Percentiles rank a stretch among this genome's conserved stretches.
These are phyloP conservation scores for Hypoxylon sp. DNA, from an alignment of 2,329 filamentous ascomycete genomes.

Conservation along the genomic window DNA sequence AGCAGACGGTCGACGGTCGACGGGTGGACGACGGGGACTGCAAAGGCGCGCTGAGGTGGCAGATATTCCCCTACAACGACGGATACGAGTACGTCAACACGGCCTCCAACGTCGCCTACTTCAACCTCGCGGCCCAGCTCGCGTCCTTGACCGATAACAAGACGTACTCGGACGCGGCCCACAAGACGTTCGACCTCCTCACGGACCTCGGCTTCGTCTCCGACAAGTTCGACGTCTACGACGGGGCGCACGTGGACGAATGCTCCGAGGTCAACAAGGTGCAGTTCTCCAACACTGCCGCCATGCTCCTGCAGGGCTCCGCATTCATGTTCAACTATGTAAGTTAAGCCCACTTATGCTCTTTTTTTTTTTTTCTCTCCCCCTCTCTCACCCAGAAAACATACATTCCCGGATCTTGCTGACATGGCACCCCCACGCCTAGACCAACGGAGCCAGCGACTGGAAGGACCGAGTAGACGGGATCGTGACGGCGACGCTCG, in stretches of 20 bases:
- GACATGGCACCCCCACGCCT: too few species aligned
- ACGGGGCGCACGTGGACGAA: constrained; percentile 52
- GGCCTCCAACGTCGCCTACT: constrained; percentile 54
- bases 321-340: constrained; percentile 51
- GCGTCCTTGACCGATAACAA: constrained; percentile 67
- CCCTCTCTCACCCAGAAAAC: background rate
- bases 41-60: constrained; percentile 69
- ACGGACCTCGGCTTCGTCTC: constrained; percentile 53
- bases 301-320: constrained; percentile 53
- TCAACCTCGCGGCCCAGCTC: constrained; percentile 62
- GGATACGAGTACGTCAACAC: constrained; percentile 58
- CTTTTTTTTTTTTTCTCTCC: too few species aligned
- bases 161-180: constrained; percentile 67
- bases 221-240: constrained; percentile 53
- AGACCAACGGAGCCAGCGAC: constrained; percentile 48
- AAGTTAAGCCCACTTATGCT: constrained; percentile 11
- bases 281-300: constrained; percentile 60
- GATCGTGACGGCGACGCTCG: constrained; percentile 53
- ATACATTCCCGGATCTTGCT: too few species aligned
- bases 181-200: constrained; percentile 61
- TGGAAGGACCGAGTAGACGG: constrained; percentile 58
- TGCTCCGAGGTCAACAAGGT: constrained; percentile 55
- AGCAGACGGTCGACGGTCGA: constrained; percentile 52
- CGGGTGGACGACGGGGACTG: constrained; percentile 62
- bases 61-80: constrained; percentile 64